Base-by-base conservation (phyloP, 192 early-diverging fungal genomes). In the Chytriomyces sp. region DNA sequence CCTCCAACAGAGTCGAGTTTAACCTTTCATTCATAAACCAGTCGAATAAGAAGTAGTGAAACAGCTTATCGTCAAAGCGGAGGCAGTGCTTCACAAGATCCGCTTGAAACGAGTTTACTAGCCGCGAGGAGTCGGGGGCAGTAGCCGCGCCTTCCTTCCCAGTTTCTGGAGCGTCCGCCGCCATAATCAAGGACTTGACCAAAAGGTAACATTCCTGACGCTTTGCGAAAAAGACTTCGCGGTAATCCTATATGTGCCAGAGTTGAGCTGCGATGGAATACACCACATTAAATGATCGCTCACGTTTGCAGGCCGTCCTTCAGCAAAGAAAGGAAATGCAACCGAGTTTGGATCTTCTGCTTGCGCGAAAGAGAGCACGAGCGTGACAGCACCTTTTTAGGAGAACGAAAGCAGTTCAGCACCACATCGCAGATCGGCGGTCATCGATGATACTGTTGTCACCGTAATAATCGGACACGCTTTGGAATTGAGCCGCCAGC, bases 21-120 rank as follows among this genome's bases (percentile, higher is more conserved):
- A 61, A 43, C 10, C 26, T 18, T 9, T 16, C 60, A 10, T 53
- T 63, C 59, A 78, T 64, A 47, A 65, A 68, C 69, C 59, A 72
- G 20, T 71, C 68, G 48, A 78, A 78, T 11, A 78, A 16, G 65
- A 65, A 72, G 50, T 63, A 72, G 50, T 78, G 77, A 44, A 72
- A 68, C 23, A 78, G 62, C 23, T 78, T 72, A 45, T 78, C 77
- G 48, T 71, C 63, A 45, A 73, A 73, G 11, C 61, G 50, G 20
- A 73, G 72, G 9, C 60, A 57, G 53, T 45, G 63, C 23, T 61
- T 26, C 3, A 73, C 26, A 11, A 73, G 45, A 13, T 43, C 57
- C 28, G 24, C 61, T 18, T 45, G 24, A 26, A 45, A 73, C 26
- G 26, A 6, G 61, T 63, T 45, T 8, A 63, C 61, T 35, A 10